Base-by-base conservation (phyloP, 2,329 filamentous ascomycete species). In the Pyricularia grisea region DNA sequence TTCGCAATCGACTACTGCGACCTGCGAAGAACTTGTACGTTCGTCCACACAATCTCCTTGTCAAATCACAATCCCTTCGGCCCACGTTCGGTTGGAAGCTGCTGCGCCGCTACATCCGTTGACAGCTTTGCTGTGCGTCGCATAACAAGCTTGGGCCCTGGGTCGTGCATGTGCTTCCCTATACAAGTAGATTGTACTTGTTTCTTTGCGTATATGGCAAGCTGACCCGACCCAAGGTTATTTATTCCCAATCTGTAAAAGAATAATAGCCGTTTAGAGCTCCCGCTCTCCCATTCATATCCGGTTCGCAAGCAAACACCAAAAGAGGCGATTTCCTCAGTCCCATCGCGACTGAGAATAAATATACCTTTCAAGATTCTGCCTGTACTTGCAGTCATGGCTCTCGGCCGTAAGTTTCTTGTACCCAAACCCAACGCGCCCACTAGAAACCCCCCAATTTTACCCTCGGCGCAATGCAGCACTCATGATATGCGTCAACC, bases 371-470 rank as follows among this genome's bases (percentile, higher is more conserved):
- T 25, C 64, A 66, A 66, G 64, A 36, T 36, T 25, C 31, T 31
- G 33, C 25, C 50, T 33, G 12, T 67, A 58, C 31, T 66, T 6
- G 68, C 31, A 30, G 63, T 27, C 68, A 69, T 69, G 68, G 68
- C 68, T n/a, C 42, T 63, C 64, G 66, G 68, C 63, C 68, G 68
- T 69, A 69, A 69, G 68, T 66, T 55, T n/a, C 31, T 36, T 14
- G 14, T 4, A 28, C 23, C 28, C 36, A 27, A 58, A 1, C 12
- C 14, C 42, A 50, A 17, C 6, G 42, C 42, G 17, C 17, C 5
- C 20, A n/a, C 11, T 14, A 1, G 11, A 36, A 36, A 36, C 30
- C 12, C 33, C 31, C 33, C 11, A 36, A 14, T 36, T 36, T 36
- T 14, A 36, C 33, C 11, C 42, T 66, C n/a, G 27, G 65, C 30